These are phyloP conservation scores for Lasiodiplodia hormozganensis DNA, from an alignment of 2,329 filamentous ascomycete genomes.

Conservation along the genomic window DNA sequence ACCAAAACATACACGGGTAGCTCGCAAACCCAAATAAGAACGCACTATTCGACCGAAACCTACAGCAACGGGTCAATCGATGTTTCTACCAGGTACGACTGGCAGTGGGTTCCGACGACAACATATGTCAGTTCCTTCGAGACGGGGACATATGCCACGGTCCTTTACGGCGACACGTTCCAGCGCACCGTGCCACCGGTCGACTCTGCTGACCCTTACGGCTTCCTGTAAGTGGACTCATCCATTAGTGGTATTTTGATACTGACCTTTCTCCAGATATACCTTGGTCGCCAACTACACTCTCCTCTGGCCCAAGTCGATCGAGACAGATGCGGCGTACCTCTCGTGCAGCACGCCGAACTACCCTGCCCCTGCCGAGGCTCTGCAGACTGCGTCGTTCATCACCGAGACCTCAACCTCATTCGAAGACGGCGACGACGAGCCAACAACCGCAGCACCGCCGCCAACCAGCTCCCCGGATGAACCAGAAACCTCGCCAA, in stretches of 20 bases:
- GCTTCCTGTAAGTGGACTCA: not conserved
- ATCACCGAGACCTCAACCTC: conserved; percentile 3
- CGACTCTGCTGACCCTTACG: conserved; percentile 1
- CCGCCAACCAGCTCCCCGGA: not conserved
- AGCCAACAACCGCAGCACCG: not conserved
- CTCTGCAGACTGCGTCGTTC: not conserved
- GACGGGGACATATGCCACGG: not conserved
- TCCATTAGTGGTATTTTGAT: too few relatives aligned
- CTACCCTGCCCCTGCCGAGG: conserved; percentile 1
- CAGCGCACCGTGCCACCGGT: not conserved
- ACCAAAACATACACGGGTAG: not conserved
- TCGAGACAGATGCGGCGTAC: conserved; percentile 8
- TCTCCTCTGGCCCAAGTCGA: conserved; percentile 5
- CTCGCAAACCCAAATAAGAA: not conserved
- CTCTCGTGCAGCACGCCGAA: conserved; percentile 1
- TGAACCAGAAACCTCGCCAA: not conserved
- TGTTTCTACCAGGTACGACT: not conserved
- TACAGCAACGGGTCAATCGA: not conserved
- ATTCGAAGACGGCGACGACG: conserved; percentile 1
- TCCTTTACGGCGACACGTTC: conserved; percentile 9
- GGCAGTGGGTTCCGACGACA: not conserved
- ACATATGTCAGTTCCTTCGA: not conserved
- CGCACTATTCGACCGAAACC: not conserved
- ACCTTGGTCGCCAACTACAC: not conserved
- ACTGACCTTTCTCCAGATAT: not conserved